phyloP scores from a whole-genome alignment of 2,329 filamentous ascomycete genomes.

The Alternaria arborescens region DNA sequence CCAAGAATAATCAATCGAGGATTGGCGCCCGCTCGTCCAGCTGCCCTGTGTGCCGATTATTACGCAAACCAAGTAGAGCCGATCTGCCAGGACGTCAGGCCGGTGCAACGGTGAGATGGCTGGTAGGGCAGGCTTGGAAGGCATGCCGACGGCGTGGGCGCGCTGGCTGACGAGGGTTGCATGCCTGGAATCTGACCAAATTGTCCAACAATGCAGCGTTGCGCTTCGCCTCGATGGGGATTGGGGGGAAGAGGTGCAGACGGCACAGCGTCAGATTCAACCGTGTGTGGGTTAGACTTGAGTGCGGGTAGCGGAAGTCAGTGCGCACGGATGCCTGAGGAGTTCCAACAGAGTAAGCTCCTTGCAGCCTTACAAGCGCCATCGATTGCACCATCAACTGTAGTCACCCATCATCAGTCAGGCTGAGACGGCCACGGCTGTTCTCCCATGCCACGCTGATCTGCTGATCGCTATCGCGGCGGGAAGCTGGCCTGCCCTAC shows the following conservation, averaged over 20 bases:
- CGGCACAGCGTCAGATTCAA: constrained; percentile 17
- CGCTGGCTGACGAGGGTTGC: constrained; percentile 11
- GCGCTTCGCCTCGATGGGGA: constrained; percentile 6
- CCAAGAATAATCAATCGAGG: constrained; percentile 29
- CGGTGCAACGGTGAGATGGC: constrained; percentile 15
- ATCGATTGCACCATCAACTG: not conserved
- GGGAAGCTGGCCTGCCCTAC: not conserved
- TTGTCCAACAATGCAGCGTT: constrained; percentile 15
- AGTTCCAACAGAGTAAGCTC: constrained; percentile 11
- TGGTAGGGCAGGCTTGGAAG: constrained; percentile 15
- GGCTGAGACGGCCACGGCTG: constrained; percentile 12
- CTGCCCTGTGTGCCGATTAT: constrained; percentile 32
- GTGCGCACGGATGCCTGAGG: constrained; percentile 7
- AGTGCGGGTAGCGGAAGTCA: constrained; percentile 26
- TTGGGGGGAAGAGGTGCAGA: constrained; percentile 11
- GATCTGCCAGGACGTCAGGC: constrained; percentile 29
- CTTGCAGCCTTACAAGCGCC: constrained; percentile 33
- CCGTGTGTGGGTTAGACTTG: constrained; percentile 10
- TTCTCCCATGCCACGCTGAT: constrained; percentile 3
- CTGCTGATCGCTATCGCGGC: constrained; percentile 15
- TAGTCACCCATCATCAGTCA: not conserved
- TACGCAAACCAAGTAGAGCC: constrained; percentile 20
- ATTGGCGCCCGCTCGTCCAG: constrained; percentile 29
- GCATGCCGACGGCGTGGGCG: not conserved
- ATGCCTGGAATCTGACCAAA: constrained; percentile 8